phyloP scores from a whole-genome alignment of 2,329 filamentous ascomycete genomes.

The Arachnomyces sp. region DNA sequence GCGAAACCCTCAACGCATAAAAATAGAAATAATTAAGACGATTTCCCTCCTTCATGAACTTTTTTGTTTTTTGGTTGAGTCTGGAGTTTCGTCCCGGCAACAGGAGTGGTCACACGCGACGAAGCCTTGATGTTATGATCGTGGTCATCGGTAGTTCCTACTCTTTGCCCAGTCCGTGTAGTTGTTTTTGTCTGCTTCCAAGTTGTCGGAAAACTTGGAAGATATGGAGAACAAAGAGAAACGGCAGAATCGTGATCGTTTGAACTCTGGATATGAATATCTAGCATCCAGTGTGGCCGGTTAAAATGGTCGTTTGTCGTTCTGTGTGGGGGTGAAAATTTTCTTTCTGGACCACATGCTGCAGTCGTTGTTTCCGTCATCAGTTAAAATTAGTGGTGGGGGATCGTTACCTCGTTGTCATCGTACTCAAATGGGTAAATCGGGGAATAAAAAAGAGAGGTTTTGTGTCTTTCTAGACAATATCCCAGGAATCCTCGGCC shows the following conservation, averaged over 20 bases:
- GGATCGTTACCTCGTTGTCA: conserved; percentile 24
- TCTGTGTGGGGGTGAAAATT: not conserved
- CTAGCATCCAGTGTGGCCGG: not conserved
- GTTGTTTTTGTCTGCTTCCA: conserved; percentile 8
- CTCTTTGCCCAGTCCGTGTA: conserved; percentile 23
- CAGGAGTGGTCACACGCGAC: conserved; percentile 33
- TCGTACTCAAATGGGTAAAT: not conserved
- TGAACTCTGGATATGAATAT: no score
- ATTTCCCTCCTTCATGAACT: not conserved
- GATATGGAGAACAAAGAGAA: conserved; percentile 4
- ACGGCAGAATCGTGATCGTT: conserved; percentile 1
- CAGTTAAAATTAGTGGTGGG: conserved; percentile 14
- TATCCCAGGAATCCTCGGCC: conserved; percentile 91
- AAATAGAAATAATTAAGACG: conserved; percentile 4
- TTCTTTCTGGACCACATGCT: not conserved
- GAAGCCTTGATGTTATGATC: conserved; percentile 67
- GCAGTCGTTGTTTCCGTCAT: conserved; percentile 8
- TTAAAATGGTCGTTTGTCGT: not conserved
- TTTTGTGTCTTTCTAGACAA: conserved; percentile 56
- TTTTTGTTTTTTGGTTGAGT: not conserved
- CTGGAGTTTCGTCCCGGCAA: conserved; percentile 18
- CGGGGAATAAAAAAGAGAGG: conserved; percentile 6
- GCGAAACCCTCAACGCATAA: conserved; percentile 55
- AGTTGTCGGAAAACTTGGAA: not conserved
- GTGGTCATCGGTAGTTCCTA: conserved; percentile 32